A percentile compares a stretch with the other conserved stretches of the same genome.
Evolutionary conservation across 2,329 filamentous ascomycete species (phyloP).

Genomic region (Claviceps sp.): DNA sequence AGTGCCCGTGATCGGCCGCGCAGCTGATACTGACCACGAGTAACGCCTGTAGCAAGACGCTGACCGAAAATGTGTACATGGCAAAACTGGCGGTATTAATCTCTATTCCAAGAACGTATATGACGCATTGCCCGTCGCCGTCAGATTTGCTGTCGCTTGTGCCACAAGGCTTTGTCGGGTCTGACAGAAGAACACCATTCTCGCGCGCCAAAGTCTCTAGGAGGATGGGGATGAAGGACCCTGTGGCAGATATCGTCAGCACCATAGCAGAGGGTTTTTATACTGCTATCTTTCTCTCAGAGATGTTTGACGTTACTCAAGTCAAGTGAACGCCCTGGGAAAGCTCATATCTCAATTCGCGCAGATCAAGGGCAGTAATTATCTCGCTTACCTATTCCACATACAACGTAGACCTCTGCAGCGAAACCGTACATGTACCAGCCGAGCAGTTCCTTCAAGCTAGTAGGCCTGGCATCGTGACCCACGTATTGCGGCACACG

Average conservation of each 20-base stretch:
- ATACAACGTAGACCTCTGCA: conserved; percentile 91
- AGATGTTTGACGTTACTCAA: too few species aligned
- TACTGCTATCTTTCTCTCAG: too few species aligned
- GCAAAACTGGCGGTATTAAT: conserved; percentile 95
- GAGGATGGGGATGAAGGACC: conserved; percentile 89
- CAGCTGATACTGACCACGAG: conserved; percentile 94
- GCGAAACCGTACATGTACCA: conserved; percentile 98
- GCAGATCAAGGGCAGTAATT: neutral
- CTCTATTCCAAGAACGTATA: conserved; percentile 67
- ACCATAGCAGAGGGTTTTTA: conserved; percentile 4
- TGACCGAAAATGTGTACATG: conserved; percentile 96
- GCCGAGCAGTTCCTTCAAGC: conserved; percentile 71
- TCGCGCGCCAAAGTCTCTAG: conserved; percentile 88
- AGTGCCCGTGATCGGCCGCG: conserved; percentile 85
- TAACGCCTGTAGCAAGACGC: conserved; percentile 76
- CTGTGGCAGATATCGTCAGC: conserved; percentile 27
- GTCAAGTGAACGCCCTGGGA: neutral
- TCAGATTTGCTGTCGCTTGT: conserved; percentile 42
- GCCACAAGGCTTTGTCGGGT: conserved; percentile 63
- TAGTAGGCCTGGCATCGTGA: conserved; percentile 83
- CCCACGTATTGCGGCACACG: conserved; percentile 50
- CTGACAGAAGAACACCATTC: conserved; percentile 72
- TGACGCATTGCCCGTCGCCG: conserved; percentile 58
- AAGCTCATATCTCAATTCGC: neutral
- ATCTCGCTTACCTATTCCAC: conserved; percentile 47